Evolutionary conservation across 192 early-diverging fungal species (phyloP), one percentile per base, ranked within the genome.

Genomic region (Entomortierella beljakovae): DNA sequence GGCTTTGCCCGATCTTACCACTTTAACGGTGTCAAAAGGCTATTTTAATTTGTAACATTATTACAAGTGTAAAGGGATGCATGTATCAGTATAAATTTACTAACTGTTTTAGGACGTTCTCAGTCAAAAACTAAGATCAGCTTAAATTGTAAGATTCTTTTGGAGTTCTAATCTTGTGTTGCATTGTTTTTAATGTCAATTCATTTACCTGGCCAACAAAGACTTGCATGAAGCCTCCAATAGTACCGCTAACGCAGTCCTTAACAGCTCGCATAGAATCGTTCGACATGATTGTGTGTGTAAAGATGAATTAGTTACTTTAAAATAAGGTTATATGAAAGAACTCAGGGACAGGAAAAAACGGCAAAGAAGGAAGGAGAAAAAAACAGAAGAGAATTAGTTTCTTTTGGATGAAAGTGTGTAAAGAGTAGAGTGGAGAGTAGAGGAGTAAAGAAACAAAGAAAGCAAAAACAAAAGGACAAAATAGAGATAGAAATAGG

Each of bases 21-120:
- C 93, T 87, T 94, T 94, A 69, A 92, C 88, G 1, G 92, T 94
- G 71, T 94, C 91, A 60, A 93, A 93, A 46, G 92, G 92, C 85
- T 94, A 75, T 23, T 42, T 29, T n/a, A 35, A 9, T 22, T 13
- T 0, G 11, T 43, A 16, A 23, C 15, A 59, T 26, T 29, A 42
- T 8, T 28, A 63, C 23, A 8, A 68, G 23, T 31, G 22, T 65
- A 56, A 48, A 52, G 46, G 22, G 3, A 61, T 51, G 38, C 1
- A 37, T 6, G 32, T 11, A 34, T 29, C 6, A 53, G 10, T 40
- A 20, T 53, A 58, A 61, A 32, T 16, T 53, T 26, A 61, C 51
- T 35, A 70, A 6, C 22, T n/a, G n/a, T n/a, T n/a, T n/a, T n/a
- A n/a, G n/a, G n/a, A n/a, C n/a, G n/a, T n/a, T n/a, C n/a, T n/a